Evolutionary conservation across 2,329 filamentous ascomycete species (phyloP), one percentile per base, ranked within the genome.

Genomic region (Fusarium sororula): DNA sequence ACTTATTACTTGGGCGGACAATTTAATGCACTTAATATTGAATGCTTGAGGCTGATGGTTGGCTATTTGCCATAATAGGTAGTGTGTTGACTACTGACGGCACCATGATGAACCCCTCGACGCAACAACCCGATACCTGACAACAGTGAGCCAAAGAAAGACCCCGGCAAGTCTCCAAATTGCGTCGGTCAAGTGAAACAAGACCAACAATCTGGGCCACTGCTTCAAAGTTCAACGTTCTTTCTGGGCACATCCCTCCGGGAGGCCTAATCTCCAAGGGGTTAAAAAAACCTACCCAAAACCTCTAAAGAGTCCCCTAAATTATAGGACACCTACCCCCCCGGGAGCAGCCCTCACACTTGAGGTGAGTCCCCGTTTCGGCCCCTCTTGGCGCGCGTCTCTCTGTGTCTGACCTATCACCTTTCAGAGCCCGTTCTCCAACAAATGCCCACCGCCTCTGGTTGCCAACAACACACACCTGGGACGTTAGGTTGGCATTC

Each of bases 371-470:
- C 71, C 41, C 59, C 59, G 67, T 73, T 63, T 62, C 56, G 51
- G 70, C 66, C 70, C 70, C 69, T 70, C 70, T 54, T 70, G 56
- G 71, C 61, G 62, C 72, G 72, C 71, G 75, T 76, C 59, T 50
- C 28, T 17, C 42, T 32, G 22, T 53, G 54, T 68, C 73, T 73
- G 74, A 71, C 75, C 76, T 78, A 78, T 78, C 76, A 78, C 51
- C 30, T 38, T 37, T 20, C 41, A 38, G 26, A 18, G 20, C 10
- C 24, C 14, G 6, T 55, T 55, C 73, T 73, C 55, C 51, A 55
- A 59, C 68, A 73, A 63, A 74, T 55, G 69, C 73, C 76, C 76
- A 78, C 74, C 74, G 72, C 74, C 68, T 73, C 72, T 74, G 58
- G 67, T 62, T 74, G 70, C 50, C 66, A 65, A 66, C 72, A 65